Base-by-base conservation (phyloP, 2,329 filamentous ascomycete genomes). In the Xylaria polymorpha region DNA sequence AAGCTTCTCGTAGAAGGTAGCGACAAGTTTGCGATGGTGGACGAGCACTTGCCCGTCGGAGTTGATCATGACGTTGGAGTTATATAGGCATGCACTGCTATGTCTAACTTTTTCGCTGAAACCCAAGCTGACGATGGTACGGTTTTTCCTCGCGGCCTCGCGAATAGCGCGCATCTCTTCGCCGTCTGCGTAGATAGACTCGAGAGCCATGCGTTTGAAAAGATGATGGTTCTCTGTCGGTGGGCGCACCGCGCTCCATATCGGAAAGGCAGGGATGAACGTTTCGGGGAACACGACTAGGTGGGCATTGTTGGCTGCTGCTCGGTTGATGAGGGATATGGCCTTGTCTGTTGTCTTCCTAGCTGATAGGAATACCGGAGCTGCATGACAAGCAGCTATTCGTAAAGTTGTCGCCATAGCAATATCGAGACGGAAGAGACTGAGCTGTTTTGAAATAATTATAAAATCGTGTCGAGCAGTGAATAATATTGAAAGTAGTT, bases 1-100 rank as follows among this genome's bases (percentile, higher is more conserved):
- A 25, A 88, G 71, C 70, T 87, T 88, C 76, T 88, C 87, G 67
- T 84, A 88, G 73, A 87, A 88, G 0, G 86, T 88, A 0, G 86
- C 85, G 74, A 86, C 80, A 0, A 88, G 74, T 64, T 88, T 88
- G 1, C 86, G 79, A 66, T 88, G 85, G 64, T 87, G 85, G 0
- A 84, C 81, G 1, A 85, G 66, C 1, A 87, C 77, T 3, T 83
- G 73, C 0, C 86, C 86, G 3, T 80, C 68, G 1, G 73, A 68
- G 0, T 77, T 78, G 51, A 88, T 84, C 22, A 87, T 75, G 0
- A 88, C 15, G 32, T 86, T 86, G 0, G 85, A 83, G 71, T 88
- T 88, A 74, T 82, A 88, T 1, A 88, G 68, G 0, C 81, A 84
- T 0, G 81, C 85, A 25, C 77, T 78, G 70, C 84, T 85, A 29